Percentiles rank a stretch among this genome's conserved stretches.
These are phyloP conservation scores for Mycena kentingensis DNA, from an alignment of 768 basidiomycete genomes.

Conservation along the genomic window DNA sequence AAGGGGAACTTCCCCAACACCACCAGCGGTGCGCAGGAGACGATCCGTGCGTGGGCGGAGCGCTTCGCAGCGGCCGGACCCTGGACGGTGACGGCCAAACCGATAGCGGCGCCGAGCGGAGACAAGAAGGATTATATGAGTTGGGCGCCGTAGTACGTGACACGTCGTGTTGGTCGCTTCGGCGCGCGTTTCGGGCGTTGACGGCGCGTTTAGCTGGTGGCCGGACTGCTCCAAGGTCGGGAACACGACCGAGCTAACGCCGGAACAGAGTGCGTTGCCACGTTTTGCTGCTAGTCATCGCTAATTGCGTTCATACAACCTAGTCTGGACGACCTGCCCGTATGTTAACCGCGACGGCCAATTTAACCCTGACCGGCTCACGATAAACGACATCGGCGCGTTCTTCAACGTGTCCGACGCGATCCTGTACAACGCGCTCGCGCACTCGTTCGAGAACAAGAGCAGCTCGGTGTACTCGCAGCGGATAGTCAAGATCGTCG, in stretches of 20 bases:
- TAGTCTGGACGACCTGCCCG: slow-evolving; percentile 62
- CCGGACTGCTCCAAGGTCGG: slow-evolving; percentile 60
- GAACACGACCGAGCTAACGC: slow-evolving; percentile 58
- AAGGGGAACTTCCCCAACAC: slow-evolving; percentile 41
- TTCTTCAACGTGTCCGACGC: slow-evolving; percentile 61
- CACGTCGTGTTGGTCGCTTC: too few species aligned
- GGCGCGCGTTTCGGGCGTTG: too few species aligned
- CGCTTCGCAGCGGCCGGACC: slow-evolving; percentile 45
- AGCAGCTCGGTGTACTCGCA: too few species aligned
- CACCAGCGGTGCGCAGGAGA: slow-evolving; percentile 47
- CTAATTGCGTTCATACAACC: too few species aligned
- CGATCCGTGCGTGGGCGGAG: slow-evolving; percentile 51
- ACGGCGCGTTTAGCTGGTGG: slow-evolving; percentile 49
- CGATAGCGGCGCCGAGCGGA: slow-evolving; percentile 50
- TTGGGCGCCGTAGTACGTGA: slow-evolving; percentile 75
- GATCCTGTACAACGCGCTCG: too few species aligned
- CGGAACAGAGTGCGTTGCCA: slow-evolving; percentile 52
- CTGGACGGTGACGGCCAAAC: slow-evolving; percentile 57
- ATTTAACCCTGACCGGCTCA: slow-evolving; percentile 65
- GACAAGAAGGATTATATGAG: slow-evolving; percentile 67
- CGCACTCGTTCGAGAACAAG: too few species aligned
- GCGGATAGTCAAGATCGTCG: too few species aligned
- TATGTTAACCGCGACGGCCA: slow-evolving; percentile 59
- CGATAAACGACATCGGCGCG: slow-evolving; percentile 55
- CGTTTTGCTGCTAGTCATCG: too few species aligned